Evolutionary conservation across 192 early-diverging fungal species (phyloP), one percentile per base, ranked within the genome.

Genomic region (Backusella mclennaniae): DNA sequence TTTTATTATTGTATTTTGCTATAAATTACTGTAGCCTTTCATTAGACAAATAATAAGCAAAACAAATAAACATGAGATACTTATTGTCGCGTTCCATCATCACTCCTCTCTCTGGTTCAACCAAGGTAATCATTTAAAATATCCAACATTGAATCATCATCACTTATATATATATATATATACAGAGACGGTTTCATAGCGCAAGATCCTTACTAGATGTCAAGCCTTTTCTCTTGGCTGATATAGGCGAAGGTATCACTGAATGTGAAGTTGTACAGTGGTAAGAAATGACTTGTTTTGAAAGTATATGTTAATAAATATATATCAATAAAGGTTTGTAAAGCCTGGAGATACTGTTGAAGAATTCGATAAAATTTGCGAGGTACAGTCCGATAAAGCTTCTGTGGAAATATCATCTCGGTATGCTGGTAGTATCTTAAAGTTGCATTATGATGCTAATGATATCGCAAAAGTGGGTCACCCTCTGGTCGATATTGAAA

Each of bases 181-280:
- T 63, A 12, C 12, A 63, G 56, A 63, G 26, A 26, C 26, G 12
- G 1, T 63, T 63, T 14, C 26, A 63, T 29, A 26, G 56, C 14
- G 23, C 21, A 26, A 63, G 23, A 26, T 1, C 23, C 12, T 29
- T 63, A 29, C 3, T 63, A 1, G 36, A 35, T 23, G 80, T 87
- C 33, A 79, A 93, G 3, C 90, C 95, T 12, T 99, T 95, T 84
- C 80, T 93, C 42, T 85, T 99, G 42, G 97, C 97, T 0, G 97
- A 99, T 83, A 97, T 99, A 80, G 97, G 97, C 49, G 97, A 99
- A 81, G 97, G 97, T 52, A 99, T 97, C 74, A 97, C 96, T 7
- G 97, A 99, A 82, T 96, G 94, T 83, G 97, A 99, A 82, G 84
- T 99, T n/a, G 93, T 97, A 74, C 95, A 99, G 86, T 99, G 97